These are phyloP conservation scores for Hymenoscyphus salicellus DNA, from an alignment of 2,329 filamentous ascomycete genomes.

Conservation along the genomic window DNA sequence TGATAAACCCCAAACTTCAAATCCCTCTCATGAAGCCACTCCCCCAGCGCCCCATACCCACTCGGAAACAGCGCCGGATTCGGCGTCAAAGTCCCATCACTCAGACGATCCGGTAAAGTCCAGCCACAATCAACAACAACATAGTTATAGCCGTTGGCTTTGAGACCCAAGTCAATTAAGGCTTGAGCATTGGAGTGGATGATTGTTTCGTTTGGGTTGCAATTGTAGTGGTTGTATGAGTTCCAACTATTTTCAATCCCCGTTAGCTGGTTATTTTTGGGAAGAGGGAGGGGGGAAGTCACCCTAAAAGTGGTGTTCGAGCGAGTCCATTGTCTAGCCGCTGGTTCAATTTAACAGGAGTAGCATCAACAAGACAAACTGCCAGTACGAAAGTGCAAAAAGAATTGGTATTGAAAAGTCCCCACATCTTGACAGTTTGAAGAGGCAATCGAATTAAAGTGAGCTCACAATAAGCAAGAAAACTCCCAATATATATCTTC, in stretches of 20 bases:
- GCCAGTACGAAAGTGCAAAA: background rate
- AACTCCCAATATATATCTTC: background rate
- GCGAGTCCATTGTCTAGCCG: background rate
- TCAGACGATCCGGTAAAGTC: conserved; percentile 35
- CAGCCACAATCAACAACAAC: conserved; percentile 53
- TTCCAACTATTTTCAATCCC: conserved; percentile 40
- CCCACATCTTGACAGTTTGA: background rate
- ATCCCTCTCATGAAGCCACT: conserved; percentile 41
- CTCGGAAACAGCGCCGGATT: conserved; percentile 43
- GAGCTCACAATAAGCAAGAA: background rate
- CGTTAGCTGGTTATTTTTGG: too few species aligned
- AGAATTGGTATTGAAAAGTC: background rate
- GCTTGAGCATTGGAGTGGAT: conserved; percentile 47
- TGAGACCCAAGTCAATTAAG: conserved; percentile 44
- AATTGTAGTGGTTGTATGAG: conserved; percentile 50
- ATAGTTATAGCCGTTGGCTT: conserved; percentile 46
- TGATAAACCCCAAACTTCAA: conserved; percentile 46
- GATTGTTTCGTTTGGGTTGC: conserved; percentile 45
- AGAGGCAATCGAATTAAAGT: background rate
- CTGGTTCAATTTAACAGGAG: background rate
- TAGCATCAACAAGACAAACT: background rate
- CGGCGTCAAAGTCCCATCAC: conserved; percentile 41
- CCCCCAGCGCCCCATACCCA: conserved; percentile 42
- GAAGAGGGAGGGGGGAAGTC: background rate
- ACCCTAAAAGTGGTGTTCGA: background rate